Conservation (phyloP, 2,329 filamentous ascomycete genomes). For the Calonectria ilicicola region DNA sequence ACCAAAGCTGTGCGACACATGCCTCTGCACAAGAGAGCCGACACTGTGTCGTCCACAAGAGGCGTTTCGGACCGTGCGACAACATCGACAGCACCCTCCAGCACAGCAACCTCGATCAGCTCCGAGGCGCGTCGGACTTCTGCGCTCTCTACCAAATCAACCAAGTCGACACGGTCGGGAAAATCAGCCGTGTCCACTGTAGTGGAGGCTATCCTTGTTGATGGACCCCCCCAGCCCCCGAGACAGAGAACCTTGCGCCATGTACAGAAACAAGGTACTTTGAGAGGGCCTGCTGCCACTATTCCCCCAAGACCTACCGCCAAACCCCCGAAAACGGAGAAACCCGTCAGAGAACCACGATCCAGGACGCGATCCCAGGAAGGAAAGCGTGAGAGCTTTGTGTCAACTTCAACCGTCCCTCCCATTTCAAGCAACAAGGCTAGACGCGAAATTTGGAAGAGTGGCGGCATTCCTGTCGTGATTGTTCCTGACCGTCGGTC, state of each 20-base stretch:
- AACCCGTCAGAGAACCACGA: conserved; percentile 43
- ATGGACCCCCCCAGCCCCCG: conserved; percentile 55
- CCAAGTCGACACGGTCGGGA: conserved; percentile 56
- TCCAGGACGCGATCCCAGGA: conserved; percentile 43
- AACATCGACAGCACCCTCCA: conserved; percentile 47
- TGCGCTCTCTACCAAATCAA: conserved; percentile 66
- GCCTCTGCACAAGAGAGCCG: conserved; percentile 57
- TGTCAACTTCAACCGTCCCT: conserved; percentile 61
- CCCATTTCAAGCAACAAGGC: conserved; percentile 66
- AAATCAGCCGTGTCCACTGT: conserved; percentile 68
- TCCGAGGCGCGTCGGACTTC: conserved; percentile 64
- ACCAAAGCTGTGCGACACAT: conserved; percentile 62
- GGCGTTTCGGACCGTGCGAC: conserved; percentile 40
- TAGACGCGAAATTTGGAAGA: conserved; percentile 69
- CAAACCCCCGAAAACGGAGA: conserved; percentile 26
- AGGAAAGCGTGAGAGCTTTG: conserved; percentile 59
- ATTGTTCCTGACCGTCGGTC: conserved; percentile 70
- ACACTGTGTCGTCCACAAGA: conserved; percentile 33
- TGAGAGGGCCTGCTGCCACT: conserved; percentile 58
- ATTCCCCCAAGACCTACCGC: conserved; percentile 22
- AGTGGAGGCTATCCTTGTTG: conserved; percentile 69
- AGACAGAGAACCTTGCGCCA: conserved; percentile 70
- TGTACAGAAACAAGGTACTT: conserved; percentile 65
- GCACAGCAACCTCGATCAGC: conserved; percentile 54
- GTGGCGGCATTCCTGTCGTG: conserved; percentile 71